Evolutionary conservation across 2,329 filamentous ascomycete genomes (phyloP), one percentile per base, ranked within the genome.

Genomic region (Aspergillus phoenicis): DNA sequence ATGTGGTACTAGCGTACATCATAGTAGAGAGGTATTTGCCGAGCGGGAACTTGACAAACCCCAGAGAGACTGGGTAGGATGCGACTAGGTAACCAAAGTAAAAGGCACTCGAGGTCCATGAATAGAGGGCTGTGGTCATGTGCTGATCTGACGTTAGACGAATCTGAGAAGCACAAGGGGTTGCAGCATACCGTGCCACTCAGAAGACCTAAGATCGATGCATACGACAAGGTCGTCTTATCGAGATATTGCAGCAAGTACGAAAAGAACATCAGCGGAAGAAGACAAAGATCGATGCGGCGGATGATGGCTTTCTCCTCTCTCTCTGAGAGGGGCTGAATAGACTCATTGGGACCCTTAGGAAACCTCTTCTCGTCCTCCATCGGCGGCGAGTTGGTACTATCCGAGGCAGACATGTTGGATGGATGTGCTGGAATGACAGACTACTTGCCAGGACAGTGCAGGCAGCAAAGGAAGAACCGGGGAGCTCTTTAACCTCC

Each of bases 51-150:
- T 69, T 64, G 36, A 75, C 70, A 41, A 76, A 72, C 3, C 74
- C 62, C 17, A 69, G 64, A n/a, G 74, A 74, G 8, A 71, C 72
- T 1, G 73, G 73, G 51, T 74, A 75, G 51, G 73, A 71, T 10
- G 74, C 70, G 2, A 70, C 64, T 2, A 70, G 62, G 36, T 70
- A 71, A 0, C 70, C 70, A 20, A 71, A 64, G 52, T 71, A 71
- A 48, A 71, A 71, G 10, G 66, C 63, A 17, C 65, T 66, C 15
- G 62, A 64, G 6, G 59, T 49, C 70, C 68, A 71, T 17, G 59
- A 64, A 45, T 65, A 71, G 38, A 71, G 54, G 15, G 24, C 52
- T 13, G 52, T 55, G 38, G 36, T 55, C 39, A 55, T 43, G 17
- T 55, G 52, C 52, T 55, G 30, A 6, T 11, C 4, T 20, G 8